Evolutionary conservation across 176 grass and related monocot genomes (phyloP), one percentile per base, ranked within the genome.

Genomic region (Cocos nucifera): DNA sequence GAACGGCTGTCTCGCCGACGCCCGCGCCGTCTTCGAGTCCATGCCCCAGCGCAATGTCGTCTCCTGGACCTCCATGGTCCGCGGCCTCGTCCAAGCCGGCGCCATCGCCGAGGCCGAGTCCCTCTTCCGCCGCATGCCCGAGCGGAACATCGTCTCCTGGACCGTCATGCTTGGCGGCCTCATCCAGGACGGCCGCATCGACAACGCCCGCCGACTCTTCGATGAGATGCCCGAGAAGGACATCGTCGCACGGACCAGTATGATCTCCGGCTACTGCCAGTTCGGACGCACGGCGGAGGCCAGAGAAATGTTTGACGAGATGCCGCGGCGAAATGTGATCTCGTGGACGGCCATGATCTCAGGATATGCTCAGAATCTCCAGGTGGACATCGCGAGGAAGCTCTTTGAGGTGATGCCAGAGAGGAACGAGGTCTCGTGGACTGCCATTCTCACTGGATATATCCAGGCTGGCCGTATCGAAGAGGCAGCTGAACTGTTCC

Each of bases 341-440:
- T 90, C 82, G 19, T 90, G 78, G 87, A 90, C 87, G 2, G 78
- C 87, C 0, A 85, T 85, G 82, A 69, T 90, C 27, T 85, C 78
- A 0, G 82, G 87, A 4, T 85, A 90, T 0, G 22, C 64, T 19
- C 82, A 79, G 26, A 90, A 82, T 39, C 54, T 69, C 1, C 64
- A 85, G 60, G 64, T 85, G 2, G 67, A 85, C 56, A 62, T 82
- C 65, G 87, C 87, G 22, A 18, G 75, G 18, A 89, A 85, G 72
- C 75, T 89, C 51, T 89, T 89, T 16, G 82, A 89, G 76, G 82
- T 90, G 51, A 82, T 90, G 87, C 87, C 87, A 17, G 87, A 90
- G 69, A 79, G 82, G 27, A 85, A 85, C 25, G 87, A 90, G 51
- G 72, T 90, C 17, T 79, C 87, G 1, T 85, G 87, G 82, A 90